Evolutionary conservation across 1,284 basidiomycete species (phyloP).

Genomic region (Thelephora terrestris): DNA sequence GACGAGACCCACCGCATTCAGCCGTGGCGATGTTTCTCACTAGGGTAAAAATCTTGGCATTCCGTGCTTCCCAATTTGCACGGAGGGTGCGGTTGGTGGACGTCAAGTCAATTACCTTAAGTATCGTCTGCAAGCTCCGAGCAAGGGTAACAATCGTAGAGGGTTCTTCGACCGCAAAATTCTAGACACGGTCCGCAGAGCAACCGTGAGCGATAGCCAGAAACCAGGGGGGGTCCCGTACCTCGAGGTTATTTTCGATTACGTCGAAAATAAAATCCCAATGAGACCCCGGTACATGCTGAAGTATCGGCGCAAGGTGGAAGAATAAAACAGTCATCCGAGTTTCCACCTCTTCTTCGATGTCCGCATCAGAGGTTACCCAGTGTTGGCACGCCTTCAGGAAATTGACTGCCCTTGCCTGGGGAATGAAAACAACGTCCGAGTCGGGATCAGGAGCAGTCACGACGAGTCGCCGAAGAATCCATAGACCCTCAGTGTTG

Average conservation of each 20-base stretch:
- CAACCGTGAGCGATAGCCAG: conserved; percentile 3
- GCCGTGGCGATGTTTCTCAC: conserved; percentile 50
- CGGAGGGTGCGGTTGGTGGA: conserved; percentile 66
- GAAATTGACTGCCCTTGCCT: conserved; percentile 83
- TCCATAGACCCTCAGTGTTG: conserved; percentile 57
- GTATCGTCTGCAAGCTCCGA: conserved; percentile 61
- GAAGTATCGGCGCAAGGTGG: conserved; percentile 79
- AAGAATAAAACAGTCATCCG: conserved; percentile 69
- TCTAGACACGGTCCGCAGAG: conserved; percentile 27
- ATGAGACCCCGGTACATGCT: conserved; percentile 79
- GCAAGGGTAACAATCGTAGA: conserved; percentile 53
- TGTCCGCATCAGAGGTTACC: conserved; percentile 69
- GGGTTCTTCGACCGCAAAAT: conserved; percentile 50
- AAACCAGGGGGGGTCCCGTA: conserved; percentile 18
- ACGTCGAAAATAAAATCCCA: conserved; percentile 93
- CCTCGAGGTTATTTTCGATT: conserved; percentile 83
- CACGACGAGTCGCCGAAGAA: conserved; percentile 65
- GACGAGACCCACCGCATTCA: conserved; percentile 34
- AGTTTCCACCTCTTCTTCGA: conserved; percentile 68
- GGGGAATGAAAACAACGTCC: conserved; percentile 78
- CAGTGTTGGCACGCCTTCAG: conserved; percentile 80
- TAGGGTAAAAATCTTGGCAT: conserved; percentile 40
- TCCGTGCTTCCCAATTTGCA: conserved; percentile 58
- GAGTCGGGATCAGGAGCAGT: conserved; percentile 74
- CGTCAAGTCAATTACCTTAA: conserved; percentile 61